Conservation (phyloP, 768 basidiomycete species). For the Brasilioporus rufonigricans region DNA sequence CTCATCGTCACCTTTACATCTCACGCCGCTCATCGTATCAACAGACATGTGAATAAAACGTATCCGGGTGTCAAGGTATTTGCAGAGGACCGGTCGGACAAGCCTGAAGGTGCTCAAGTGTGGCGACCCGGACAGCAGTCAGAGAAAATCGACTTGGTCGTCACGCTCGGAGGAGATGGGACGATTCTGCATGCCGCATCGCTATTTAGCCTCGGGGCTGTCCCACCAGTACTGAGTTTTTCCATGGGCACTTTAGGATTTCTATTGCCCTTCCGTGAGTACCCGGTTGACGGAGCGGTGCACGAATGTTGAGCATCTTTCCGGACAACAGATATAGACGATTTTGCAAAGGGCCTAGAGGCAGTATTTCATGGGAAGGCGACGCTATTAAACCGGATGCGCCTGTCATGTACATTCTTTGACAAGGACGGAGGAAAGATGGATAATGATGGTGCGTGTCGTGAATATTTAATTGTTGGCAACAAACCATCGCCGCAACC, state of each 20-base stretch:
- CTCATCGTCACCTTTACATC: background rate
- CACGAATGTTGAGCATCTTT: background rate
- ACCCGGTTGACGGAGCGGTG: background rate
- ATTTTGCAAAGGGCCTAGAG: slow-evolving; percentile 76
- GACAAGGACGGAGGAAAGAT: slow-evolving; percentile 58
- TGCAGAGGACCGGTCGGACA: slow-evolving; percentile 64
- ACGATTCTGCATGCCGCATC: slow-evolving; percentile 94
- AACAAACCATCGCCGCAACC: background rate
- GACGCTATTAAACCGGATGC: slow-evolving; percentile 86
- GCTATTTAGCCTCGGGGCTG: slow-evolving; percentile 84
- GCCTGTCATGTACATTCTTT: slow-evolving; percentile 78
- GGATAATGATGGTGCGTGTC: slow-evolving; percentile 54
- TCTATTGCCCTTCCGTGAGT: slow-evolving; percentile 88
- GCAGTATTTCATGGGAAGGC: slow-evolving; percentile 78
- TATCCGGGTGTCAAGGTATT: slow-evolving; percentile 65
- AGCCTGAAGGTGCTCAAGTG: slow-evolving; percentile 58
- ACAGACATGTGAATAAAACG: slow-evolving; percentile 53
- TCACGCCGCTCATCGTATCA: slow-evolving; percentile 1
- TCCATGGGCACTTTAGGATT: slow-evolving; percentile 87
- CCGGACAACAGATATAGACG: slow-evolving; percentile 72
- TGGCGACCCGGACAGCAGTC: slow-evolving; percentile 58
- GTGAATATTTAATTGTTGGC: background rate
- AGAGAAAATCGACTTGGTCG: slow-evolving; percentile 76
- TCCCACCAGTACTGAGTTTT: slow-evolving; percentile 76
- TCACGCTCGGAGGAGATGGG: slow-evolving; percentile 93